Conservation (phyloP, 805 yeast genomes). For the Torulaspora microellipsoides region DNA sequence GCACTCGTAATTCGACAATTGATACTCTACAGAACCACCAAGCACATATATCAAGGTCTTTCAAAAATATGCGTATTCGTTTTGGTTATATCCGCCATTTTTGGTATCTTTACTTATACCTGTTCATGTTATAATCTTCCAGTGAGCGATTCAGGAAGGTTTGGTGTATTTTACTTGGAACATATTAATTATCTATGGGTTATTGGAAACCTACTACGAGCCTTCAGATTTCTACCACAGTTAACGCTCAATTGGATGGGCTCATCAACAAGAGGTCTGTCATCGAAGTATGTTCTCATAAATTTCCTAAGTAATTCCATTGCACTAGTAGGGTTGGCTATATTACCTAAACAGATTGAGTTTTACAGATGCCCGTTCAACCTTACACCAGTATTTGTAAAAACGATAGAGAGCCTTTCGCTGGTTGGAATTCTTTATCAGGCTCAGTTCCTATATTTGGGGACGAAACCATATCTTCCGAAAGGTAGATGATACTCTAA, state of each 20-base stretch:
- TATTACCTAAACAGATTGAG: not conserved
- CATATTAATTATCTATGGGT: conserved; percentile 41
- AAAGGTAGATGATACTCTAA: conserved; percentile 7
- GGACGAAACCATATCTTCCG: conserved; percentile 21
- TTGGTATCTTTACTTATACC: conserved; percentile 20
- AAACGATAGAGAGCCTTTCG: conserved; percentile 14
- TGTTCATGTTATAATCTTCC: conserved; percentile 22
- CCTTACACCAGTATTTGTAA: conserved; percentile 18
- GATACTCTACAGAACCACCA: conserved; percentile 27
- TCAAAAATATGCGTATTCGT: conserved; percentile 22
- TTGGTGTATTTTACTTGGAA: conserved; percentile 39
- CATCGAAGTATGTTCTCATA: conserved; percentile 23
- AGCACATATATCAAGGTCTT: conserved; percentile 37
- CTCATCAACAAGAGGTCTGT: conserved; percentile 29
- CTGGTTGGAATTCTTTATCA: conserved; percentile 23
- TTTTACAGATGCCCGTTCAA: conserved; percentile 27
- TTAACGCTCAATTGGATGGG: conserved; percentile 39
- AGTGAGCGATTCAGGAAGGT: conserved; percentile 23
- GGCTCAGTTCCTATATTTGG: conserved; percentile 24
- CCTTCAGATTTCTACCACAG: conserved; percentile 40
- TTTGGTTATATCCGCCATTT: conserved; percentile 3
- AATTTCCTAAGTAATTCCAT: conserved; percentile 8
- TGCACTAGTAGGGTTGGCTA: conserved; percentile 2
- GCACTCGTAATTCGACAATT: conserved; percentile 30
- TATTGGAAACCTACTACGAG: conserved; percentile 22